Percentiles rank a stretch among this genome's conserved stretches.
Conservation (phyloP, 495 filamentous ascomycete genomes). For the Penicillium bialowiezense region DNA sequence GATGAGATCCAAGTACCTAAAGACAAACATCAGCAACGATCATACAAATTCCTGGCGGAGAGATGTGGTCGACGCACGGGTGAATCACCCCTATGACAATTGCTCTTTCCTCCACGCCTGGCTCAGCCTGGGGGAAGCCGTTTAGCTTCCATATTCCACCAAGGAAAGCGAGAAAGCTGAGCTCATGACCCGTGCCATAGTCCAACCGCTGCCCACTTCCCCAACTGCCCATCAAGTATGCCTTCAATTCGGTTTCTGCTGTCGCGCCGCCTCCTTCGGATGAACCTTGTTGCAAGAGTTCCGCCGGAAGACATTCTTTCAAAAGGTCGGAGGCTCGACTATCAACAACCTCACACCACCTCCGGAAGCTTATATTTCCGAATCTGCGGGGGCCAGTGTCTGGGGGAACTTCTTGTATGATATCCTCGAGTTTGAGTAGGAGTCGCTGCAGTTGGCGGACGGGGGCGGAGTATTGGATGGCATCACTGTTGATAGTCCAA, state of each 20-base stretch:
- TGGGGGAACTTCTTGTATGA: constrained; percentile 77
- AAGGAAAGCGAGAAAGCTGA: constrained; percentile 91
- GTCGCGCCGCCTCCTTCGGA: constrained; percentile 25
- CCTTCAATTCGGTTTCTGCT: constrained; percentile 63
- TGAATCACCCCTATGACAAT: constrained; percentile 81
- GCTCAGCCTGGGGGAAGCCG: constrained; percentile 54
- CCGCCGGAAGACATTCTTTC: constrained; percentile 54
- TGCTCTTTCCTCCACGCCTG: constrained; percentile 63
- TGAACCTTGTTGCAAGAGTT: constrained; percentile 41
- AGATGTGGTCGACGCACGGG: constrained; percentile 53
- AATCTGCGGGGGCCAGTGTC: constrained; percentile 84
- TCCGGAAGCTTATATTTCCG: constrained; percentile 85
- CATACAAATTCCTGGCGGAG: background rate
- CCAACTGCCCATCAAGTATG: constrained; percentile 84
- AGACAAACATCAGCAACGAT: constrained; percentile 5
- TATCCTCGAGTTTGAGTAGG: constrained; percentile 56
- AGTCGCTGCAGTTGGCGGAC: constrained; percentile 63
- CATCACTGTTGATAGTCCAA: constrained; percentile 53
- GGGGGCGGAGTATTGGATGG: constrained; percentile 52
- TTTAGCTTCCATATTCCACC: constrained; percentile 87
- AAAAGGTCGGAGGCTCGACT: constrained; percentile 57
- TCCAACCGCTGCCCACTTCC: constrained; percentile 87
- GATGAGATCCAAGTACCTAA: constrained; percentile 76
- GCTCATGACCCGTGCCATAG: constrained; percentile 94
- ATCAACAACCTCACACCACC: constrained; percentile 71